Base-by-base conservation (phyloP, 2,329 filamentous ascomycete species). In the Gyromitra esculenta region DNA sequence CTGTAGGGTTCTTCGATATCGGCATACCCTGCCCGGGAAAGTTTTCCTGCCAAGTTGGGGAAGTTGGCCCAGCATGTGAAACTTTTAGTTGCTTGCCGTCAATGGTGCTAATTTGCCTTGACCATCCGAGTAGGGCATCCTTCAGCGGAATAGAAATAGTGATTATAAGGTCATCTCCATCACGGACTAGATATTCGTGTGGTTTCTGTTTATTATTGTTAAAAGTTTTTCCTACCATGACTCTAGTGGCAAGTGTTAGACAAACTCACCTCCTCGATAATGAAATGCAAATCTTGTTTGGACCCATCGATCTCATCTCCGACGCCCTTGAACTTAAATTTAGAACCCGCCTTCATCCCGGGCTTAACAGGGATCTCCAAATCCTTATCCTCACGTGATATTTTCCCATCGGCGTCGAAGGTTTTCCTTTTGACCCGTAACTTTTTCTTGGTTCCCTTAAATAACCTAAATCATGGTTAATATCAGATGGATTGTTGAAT, bases 371-470 rank as follows among this genome's bases (percentile, higher is more conserved):
- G 93, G 67, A 98, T 95, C 82, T 97, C 94, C 39, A 99, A 86
- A 18, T 97, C 93, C 82, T 94, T 92, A 81, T 99, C 96, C 77
- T 94, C 92, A 1, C 91, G 91, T 56, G 89, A 92, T 81, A 94
- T 90, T 86, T 97, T 97, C 74, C 93, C 93, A 21, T 90, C 85
- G 50, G 86, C 87, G 83, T 99, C 96, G 83, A 93, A 98, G 18
- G 91, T 94, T 89, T 98, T 98, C 82, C 95, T 89, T 87, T 97
- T 97, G 79, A 98, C 97, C 86, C 96, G 97, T 88, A 99, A 93
- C 87, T 97, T 97, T 89, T 99, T 99, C 63, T 91, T 93, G 45
- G 90, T 89, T 52, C 96, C 96, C 35, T 88, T 90, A 85, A 89
- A 98, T 77, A 98, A 85, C 59, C 80, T 81, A 59, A 21, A 57